phyloP scores from a whole-genome alignment of 1,284 basidiomycete genomes.

The Bondarzewia mesenterica region DNA sequence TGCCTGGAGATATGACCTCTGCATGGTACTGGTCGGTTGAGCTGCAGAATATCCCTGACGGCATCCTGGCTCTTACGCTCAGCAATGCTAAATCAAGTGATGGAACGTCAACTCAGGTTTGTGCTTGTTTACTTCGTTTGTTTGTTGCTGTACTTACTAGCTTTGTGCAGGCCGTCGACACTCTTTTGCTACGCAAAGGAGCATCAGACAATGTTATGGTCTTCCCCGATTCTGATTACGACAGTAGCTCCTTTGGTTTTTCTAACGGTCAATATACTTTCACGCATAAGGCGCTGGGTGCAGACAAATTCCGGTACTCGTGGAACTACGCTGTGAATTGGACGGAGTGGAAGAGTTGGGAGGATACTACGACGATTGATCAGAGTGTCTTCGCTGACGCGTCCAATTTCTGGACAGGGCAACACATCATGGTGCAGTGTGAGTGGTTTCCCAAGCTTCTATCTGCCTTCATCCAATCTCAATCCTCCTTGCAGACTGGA shows the following conservation, averaged over 20 bases:
- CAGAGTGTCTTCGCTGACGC: slow-evolving; percentile 42
- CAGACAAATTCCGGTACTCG: slow-evolving; percentile 82
- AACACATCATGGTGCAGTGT: slow-evolving; percentile 87
- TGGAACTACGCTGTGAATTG: slow-evolving; percentile 83
- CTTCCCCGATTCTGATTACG: slow-evolving; percentile 75
- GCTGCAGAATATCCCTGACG: slow-evolving; percentile 67
- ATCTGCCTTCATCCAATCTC: not conserved
- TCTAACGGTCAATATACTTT: slow-evolving; percentile 63
- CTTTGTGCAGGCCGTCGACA: slow-evolving; percentile 49
- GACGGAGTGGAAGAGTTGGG: slow-evolving; percentile 73
- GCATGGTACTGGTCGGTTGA: slow-evolving; percentile 69
- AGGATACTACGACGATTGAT: slow-evolving; percentile 62
- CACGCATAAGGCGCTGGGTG: slow-evolving; percentile 75
- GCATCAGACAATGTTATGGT: slow-evolving; percentile 68
- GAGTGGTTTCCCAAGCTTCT: slow-evolving; percentile 24
- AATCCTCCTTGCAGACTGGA: slow-evolving; percentile 54
- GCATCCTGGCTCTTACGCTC: slow-evolving; percentile 68
- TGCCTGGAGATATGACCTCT: slow-evolving; percentile 51
- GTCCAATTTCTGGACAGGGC: slow-evolving; percentile 71
- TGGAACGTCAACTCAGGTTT: slow-evolving; percentile 47
- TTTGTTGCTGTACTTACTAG: slow-evolving; percentile 11
- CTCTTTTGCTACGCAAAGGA: slow-evolving; percentile 76
- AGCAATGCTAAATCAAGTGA: slow-evolving; percentile 41
- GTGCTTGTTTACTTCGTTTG: slow-evolving; percentile 16
- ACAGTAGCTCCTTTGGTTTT: slow-evolving; percentile 52